Base-by-base conservation (phyloP, 1,139 yeast species). In the Hyphopichia fennica region DNA sequence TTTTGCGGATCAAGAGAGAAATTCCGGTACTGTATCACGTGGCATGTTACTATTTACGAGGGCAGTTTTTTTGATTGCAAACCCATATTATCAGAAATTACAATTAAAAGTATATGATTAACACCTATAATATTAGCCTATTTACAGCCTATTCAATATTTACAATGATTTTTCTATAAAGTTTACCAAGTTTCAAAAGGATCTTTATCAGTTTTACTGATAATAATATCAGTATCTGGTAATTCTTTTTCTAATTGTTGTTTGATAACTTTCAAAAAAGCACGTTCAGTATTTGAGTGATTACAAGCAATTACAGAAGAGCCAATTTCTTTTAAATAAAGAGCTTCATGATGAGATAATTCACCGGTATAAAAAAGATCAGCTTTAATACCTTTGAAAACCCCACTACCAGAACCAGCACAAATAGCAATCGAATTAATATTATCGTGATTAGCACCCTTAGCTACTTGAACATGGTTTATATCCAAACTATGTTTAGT, bases 271-370 rank as follows among this genome's bases (percentile, higher is more conserved):
- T 50, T 47, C 51, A 93, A 68, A 54, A 84, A 93, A 0, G 96
- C 96, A 42, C 99, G 73, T 63, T 95, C 99, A 0, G 97, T 88
- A 57, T 93, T 91, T 17, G 95, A 79, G 56, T 95, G 99, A 51
- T 91, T 91, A 53, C 96, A 87, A 3, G 81, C 78, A 40, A 93
- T 73, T 3, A 90, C 89, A 10, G 82, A 72, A 11, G 81, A 71
- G 0, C 96, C 96, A n/a, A 67, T 58, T 52, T 91, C 98, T 38
- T 75, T 78, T 46, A 84, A 73, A 48, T 66, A 79, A 32, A 95
- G 71, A 4, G 87, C 85, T 59, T 93, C 97, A 57, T 95, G 99
- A 57, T 93, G 99, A 16, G 96, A 84, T 49, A 95, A 67, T 58
- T 95, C 99, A 1, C 99, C 99, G 0, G 99, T 91, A 55, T 82